Conservation (phyloP, 768 basidiomycete genomes). For the Macrolepiota fuliginosa region DNA sequence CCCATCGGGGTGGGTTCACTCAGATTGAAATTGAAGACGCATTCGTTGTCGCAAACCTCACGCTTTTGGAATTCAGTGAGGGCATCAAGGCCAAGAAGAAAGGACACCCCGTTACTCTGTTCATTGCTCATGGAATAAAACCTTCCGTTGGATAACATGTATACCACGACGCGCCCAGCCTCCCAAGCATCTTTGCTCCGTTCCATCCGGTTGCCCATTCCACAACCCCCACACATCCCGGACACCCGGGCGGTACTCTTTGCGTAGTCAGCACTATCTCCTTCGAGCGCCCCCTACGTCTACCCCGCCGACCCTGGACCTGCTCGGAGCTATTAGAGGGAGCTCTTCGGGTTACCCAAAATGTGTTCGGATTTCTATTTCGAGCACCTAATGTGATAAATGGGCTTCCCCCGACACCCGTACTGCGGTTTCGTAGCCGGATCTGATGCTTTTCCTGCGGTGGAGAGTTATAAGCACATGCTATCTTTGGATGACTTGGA, state of each 20-base stretch:
- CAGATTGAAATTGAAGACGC: slow-evolving; percentile 21
- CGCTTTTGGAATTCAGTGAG: slow-evolving; percentile 17
- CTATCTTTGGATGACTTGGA: background rate
- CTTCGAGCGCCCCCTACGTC: background rate
- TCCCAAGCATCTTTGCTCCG: background rate
- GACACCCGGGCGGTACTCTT: background rate
- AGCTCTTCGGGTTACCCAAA: background rate
- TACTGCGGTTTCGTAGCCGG: background rate
- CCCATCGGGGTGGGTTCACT: slow-evolving; percentile 28
- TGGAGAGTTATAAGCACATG: background rate
- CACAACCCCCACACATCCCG: background rate
- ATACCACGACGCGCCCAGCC: background rate
- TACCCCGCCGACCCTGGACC: too few species aligned
- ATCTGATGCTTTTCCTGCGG: background rate
- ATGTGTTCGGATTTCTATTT: background rate
- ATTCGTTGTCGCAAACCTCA: slow-evolving; percentile 24
- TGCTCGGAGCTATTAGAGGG: background rate
- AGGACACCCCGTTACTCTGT: slow-evolving; percentile 18
- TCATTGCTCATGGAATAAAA: slow-evolving; percentile 22
- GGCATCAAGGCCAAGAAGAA: slow-evolving; percentile 19
- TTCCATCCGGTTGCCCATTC: background rate
- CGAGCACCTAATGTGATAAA: background rate
- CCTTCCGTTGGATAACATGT: background rate
- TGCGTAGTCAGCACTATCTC: background rate
- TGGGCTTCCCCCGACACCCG: background rate